phyloP scores from a whole-genome alignment of 2,329 filamentous ascomycete genomes.

The Colletotrichum theobromicola region DNA sequence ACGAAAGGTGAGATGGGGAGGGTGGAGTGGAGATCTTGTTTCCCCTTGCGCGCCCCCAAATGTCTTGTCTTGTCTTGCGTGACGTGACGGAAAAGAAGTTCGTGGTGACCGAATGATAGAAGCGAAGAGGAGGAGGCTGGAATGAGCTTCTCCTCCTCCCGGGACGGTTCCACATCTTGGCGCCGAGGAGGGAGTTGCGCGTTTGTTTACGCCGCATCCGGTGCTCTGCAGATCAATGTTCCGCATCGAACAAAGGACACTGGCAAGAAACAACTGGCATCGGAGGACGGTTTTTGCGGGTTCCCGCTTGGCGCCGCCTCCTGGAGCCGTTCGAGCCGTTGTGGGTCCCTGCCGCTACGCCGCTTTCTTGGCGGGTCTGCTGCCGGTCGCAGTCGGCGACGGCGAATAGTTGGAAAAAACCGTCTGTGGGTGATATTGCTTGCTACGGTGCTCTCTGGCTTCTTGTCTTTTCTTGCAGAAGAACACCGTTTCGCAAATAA shows the following conservation, averaged over 20 bases:
- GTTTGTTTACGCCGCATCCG: not conserved
- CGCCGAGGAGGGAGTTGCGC: not conserved
- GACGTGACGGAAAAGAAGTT: not conserved
- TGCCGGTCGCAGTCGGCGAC: not conserved
- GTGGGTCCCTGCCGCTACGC: not conserved
- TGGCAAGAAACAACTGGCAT: no score
- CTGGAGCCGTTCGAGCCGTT: not conserved
- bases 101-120: not conserved
- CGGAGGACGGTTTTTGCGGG: not conserved
- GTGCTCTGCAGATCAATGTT: not conserved
- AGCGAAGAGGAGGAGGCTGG: not conserved
- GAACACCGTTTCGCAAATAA: not conserved
- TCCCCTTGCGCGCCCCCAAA: not conserved
- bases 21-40: not conserved
- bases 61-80: not conserved
- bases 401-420: not conserved
- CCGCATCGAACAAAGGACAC: not conserved
- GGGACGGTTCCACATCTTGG: not conserved
- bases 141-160: not conserved
- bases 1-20: not conserved
- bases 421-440: not conserved
- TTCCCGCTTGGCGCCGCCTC: not conserved
- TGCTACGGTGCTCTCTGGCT: not conserved
- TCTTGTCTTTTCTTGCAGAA: not conserved
- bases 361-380: constrained; percentile 4